These are phyloP conservation scores for Rosa chinensis DNA, from an alignment of 306 rosid genomes.

Conservation along the genomic window DNA sequence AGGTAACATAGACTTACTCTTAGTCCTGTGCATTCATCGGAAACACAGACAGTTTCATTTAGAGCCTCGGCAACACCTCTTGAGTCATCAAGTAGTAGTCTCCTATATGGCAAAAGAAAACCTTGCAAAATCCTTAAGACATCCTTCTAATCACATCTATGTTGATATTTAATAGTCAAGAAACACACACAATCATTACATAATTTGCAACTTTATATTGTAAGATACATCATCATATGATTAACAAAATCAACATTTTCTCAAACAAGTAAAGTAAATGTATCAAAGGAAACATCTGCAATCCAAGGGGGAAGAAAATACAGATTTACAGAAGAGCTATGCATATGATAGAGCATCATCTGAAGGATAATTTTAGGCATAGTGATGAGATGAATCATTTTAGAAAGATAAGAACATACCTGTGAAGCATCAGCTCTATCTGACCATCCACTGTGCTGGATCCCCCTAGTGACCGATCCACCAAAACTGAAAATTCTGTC, in stretches of 20 bases:
- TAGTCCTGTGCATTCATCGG: conserved; percentile 63
- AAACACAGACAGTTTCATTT: conserved; percentile 78
- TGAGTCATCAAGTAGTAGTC: conserved; percentile 70
- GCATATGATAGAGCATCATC: not conserved
- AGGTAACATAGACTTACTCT: conserved; percentile 49
- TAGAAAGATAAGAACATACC: conserved; percentile 27
- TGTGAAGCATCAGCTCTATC: conserved; percentile 58
- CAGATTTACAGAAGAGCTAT: not conserved
- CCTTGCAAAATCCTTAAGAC: not conserved
- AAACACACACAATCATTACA: not conserved
- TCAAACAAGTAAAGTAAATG: not conserved
- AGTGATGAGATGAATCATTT: not conserved
- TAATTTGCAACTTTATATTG: not conserved
- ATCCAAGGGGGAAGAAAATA: not conserved
- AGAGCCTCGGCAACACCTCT: conserved; percentile 89
- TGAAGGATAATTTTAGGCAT: not conserved
- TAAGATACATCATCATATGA: not conserved
- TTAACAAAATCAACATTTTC: not conserved
- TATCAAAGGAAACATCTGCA: not conserved
- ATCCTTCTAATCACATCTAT: conserved; percentile 3
- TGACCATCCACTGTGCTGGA: conserved; percentile 50
- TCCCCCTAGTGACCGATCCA: conserved; percentile 52
- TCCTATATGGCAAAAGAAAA: conserved; percentile 46
- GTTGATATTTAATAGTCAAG: not conserved
- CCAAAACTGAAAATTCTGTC: conserved; percentile 52